Evolutionary conservation across 2,329 filamentous ascomycete species (phyloP), one percentile per base, ranked within the genome.

Genomic region (Exserohilum rostratum): DNA sequence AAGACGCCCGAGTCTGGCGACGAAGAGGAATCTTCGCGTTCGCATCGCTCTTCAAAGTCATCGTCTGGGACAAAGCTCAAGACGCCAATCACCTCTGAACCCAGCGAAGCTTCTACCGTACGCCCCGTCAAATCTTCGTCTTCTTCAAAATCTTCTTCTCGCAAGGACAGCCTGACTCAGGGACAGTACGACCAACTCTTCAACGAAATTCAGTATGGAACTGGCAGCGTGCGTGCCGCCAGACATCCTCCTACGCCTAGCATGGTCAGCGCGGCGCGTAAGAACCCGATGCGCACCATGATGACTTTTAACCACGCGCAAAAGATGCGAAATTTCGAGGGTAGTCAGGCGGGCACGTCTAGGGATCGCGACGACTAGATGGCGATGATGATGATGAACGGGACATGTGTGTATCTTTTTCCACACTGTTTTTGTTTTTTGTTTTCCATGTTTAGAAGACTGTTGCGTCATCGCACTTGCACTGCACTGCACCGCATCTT

Each of bases 261-360:
- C 51, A 76, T 75, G 71, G 61, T 74, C 40, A 66, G 68, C 46
- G 68, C 71, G 12, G 59, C 65, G 47, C 64, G 60, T 35, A 67
- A 70, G 53, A 69, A 66, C n/a, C 63, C 67, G 53, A 75, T 67
- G 50, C 73, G 69, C 64, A 76, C 69, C 59, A 64, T 74, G 43
- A 66, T 73, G 29, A 76, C 65, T 38, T 72, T 68, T 58, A 64
- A 63, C 39, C 58, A 68, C 50, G 70, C 66, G 37, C 69, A 73
- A 64, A 71, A 65, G 66, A 46, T 69, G 55, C 68, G 62, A 46
- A 51, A 64, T 46, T 73, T 70, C 53, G 69, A 71, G 58, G 57
- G 54, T 6, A 50, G 47, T 3, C 47, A 51, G 40, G 38, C 29
- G 31, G 55, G 52, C 2, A 18, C 38, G 12, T 37, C 40, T 5